Base-by-base conservation (phyloP, 441 rosid species). In the Gossypium aridum region DNA sequence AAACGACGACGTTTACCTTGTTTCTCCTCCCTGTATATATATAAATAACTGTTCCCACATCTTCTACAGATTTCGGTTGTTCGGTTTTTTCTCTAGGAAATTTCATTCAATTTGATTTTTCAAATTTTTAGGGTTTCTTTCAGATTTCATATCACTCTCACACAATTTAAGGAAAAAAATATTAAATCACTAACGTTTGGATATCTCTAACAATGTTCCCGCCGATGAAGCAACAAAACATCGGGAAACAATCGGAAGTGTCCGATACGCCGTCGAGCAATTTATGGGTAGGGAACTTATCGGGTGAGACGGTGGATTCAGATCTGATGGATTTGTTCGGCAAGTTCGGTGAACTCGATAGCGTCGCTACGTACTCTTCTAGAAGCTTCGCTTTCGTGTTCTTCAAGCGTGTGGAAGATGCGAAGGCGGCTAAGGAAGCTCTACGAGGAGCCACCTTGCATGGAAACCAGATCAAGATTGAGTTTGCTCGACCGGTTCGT, bases 401-500 rank as follows among this genome's bases (percentile, higher is more conserved):
- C 84, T 91, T 86, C 67, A 88, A 82, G 81, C 88, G 79, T 45
- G 88, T 78, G 37, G 93, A 91, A 79, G 92, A 91, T 31, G 91
- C 92, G 20, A 80, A 69, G 22, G 83, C 85, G 28, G 96, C 96
- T 19, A 87, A 84, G 79, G 89, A 84, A 3, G 79, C 90, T 1
- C 86, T 91, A 4, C 93, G 88, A 66, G 92, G 92, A 23, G 64
- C 78, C 28, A 6, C 56, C 55, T 55, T 89, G 34, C 86, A 85
- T 47, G 92, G 93, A 16, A 82, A 47, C 54, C 79, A 79, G 56
- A 64, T 91, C 39, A 91, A 81, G 76, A 89, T 88, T 83, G 92
- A 91, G 86, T 91, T 91, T 78, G 92, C 93, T 37, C 84, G 96
- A 81, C 93, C 93, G 96, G 91, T 89, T 91, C 69, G 92, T 86